These are phyloP conservation scores for Knufia fluminis DNA, from an alignment of 2,329 filamentous ascomycete genomes.

Conservation along the genomic window DNA sequence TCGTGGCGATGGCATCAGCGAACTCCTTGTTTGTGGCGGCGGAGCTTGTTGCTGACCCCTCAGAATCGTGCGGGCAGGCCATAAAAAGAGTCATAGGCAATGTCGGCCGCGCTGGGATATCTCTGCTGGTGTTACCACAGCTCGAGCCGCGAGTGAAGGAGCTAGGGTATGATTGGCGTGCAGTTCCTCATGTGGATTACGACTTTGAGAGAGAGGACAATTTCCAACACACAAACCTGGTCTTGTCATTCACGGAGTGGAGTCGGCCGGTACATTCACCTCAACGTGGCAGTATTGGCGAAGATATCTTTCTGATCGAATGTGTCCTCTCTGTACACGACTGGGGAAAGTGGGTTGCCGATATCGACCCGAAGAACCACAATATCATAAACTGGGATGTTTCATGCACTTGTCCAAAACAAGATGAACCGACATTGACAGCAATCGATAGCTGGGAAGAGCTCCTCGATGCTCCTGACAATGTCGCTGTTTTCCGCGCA, in stretches of 20 bases:
- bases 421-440: not conserved
- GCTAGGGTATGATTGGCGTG: constrained; percentile 11
- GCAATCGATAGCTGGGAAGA: constrained; percentile 16
- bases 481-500: constrained; percentile 11
- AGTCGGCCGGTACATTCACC: constrained; percentile 9
- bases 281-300: constrained; percentile 6
- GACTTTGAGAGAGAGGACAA: constrained; percentile 13
- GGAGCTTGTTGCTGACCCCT: constrained; percentile 21
- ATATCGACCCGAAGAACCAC: constrained; percentile 12
- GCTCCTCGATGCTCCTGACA: constrained; percentile 12
- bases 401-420: too few relatives aligned
- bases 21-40: constrained; percentile 24
- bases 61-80: not conserved
- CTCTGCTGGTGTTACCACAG: constrained; percentile 15
- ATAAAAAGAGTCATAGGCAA: constrained; percentile 24
- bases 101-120: constrained; percentile 16
- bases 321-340: constrained; percentile 21
- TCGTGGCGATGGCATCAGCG: constrained; percentile 23
- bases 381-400: too few relatives aligned
- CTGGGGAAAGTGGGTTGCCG: constrained; percentile 19
- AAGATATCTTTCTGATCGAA: constrained; percentile 16
- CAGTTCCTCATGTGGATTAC: constrained; percentile 7
- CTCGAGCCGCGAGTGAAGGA: constrained; percentile 4
- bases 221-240: constrained; percentile 16
- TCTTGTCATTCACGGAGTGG: constrained; percentile 15